Conservation (phyloP, 768 basidiomycete genomes). For the Psilocybe subaeruginosa region DNA sequence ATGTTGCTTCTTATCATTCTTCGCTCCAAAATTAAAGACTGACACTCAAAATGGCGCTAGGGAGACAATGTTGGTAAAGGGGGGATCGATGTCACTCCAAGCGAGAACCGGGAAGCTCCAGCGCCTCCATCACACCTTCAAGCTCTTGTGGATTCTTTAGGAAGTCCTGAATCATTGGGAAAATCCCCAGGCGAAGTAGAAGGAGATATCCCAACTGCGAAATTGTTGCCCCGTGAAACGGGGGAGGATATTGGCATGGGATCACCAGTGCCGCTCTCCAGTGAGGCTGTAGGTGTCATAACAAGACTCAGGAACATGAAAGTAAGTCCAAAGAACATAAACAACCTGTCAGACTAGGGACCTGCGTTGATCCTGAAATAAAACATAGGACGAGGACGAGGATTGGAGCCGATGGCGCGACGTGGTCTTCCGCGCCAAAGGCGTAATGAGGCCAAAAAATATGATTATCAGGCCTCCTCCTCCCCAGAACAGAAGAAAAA, state of each 20-base stretch:
- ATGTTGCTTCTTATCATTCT: slow-evolving; percentile 8
- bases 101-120: slow-evolving; percentile 65
- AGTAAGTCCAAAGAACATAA: slow-evolving; percentile 38
- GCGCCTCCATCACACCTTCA: slow-evolving; percentile 54
- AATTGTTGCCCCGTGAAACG: slow-evolving; percentile 79
- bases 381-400: slow-evolving; percentile 75
- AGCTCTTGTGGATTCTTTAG: slow-evolving; percentile 35
- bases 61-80: slow-evolving; percentile 75
- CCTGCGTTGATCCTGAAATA: not conserved
- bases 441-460: slow-evolving; percentile 48
- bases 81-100: slow-evolving; percentile 79
- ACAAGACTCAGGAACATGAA: slow-evolving; percentile 82
- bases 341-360: slow-evolving; percentile 4
- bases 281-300: slow-evolving; percentile 79
- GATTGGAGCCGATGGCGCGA: slow-evolving; percentile 91
- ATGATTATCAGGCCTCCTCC: slow-evolving; percentile 55
- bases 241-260: slow-evolving; percentile 89
- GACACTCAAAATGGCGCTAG: slow-evolving; percentile 35
- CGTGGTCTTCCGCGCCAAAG: slow-evolving; percentile 79
- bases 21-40: slow-evolving; percentile 5
- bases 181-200: slow-evolving; percentile 19
- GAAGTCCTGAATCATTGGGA: slow-evolving; percentile 51
- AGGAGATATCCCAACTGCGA: slow-evolving; percentile 24
- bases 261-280: slow-evolving; percentile 79
- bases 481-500: slow-evolving; percentile 60